Percentiles rank a stretch among this genome's conserved stretches.
Conservation (phyloP, 495 filamentous ascomycete genomes). For the Aspergillus saccharolyticus region DNA sequence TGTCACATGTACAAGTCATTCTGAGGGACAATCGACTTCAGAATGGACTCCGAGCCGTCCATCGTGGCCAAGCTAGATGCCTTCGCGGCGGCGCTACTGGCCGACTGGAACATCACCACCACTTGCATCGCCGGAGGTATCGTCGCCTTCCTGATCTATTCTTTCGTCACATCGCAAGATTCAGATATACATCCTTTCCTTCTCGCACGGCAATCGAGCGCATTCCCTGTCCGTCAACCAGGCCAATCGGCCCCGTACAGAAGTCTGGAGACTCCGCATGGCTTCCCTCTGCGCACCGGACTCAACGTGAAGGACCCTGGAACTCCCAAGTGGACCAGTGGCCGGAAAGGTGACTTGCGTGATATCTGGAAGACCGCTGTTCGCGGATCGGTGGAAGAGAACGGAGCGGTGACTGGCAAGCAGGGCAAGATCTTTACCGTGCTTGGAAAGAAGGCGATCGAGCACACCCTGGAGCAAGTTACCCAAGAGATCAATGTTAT, state of each 20-base stretch:
- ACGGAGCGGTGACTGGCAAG: slow-evolving; percentile 53
- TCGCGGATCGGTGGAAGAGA: slow-evolving; percentile 55
- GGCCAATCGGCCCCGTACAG: slow-evolving; percentile 82
- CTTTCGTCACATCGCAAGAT: slow-evolving; percentile 56
- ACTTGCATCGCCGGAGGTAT: slow-evolving; percentile 58
- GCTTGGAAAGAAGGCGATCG: slow-evolving; percentile 63
- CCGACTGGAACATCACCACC: slow-evolving; percentile 75
- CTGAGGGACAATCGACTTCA: background rate
- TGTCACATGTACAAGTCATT: background rate
- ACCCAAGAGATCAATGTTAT: slow-evolving; percentile 85
- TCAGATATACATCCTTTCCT: slow-evolving; percentile 90
- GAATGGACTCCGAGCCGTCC: slow-evolving; percentile 48
- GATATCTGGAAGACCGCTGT: slow-evolving; percentile 85
- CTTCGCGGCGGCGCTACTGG: slow-evolving; percentile 59
- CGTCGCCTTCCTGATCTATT: slow-evolving; percentile 58
- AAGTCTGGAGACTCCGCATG: slow-evolving; percentile 73
- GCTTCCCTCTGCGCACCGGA: slow-evolving; percentile 74
- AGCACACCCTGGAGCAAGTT: slow-evolving; percentile 66
- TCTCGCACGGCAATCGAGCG: slow-evolving; percentile 74
- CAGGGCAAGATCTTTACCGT: slow-evolving; percentile 77
- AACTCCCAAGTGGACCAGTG: slow-evolving; percentile 73
- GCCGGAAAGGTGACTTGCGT: slow-evolving; percentile 82
- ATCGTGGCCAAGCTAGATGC: slow-evolving; percentile 61
- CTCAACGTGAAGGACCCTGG: slow-evolving; percentile 81
- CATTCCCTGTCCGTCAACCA: slow-evolving; percentile 71